Percentiles rank a stretch among this genome's conserved stretches.
Conservation (phyloP, 306 rosid genomes). For the Urtica urens region DNA sequence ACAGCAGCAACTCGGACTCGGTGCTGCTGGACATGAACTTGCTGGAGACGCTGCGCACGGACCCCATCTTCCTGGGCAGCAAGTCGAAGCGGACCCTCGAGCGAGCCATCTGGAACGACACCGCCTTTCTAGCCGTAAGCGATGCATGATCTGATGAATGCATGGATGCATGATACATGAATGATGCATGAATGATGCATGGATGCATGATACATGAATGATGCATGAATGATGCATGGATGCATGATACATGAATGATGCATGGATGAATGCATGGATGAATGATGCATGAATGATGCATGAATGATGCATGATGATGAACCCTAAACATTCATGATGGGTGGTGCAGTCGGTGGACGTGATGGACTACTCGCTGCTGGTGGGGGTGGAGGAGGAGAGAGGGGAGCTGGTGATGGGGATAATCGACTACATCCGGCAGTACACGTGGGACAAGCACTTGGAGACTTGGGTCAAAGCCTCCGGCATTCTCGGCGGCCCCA, state of each 20-base stretch:
- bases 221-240: no score
- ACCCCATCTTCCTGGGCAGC: slow-evolving; percentile 94
- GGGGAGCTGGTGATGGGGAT: slow-evolving; percentile 89
- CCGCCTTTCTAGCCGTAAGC: slow-evolving; percentile 78
- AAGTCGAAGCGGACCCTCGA: slow-evolving; percentile 87
- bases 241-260: no score
- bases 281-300: no score
- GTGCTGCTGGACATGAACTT: slow-evolving; percentile 89
- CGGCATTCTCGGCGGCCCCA: slow-evolving; percentile 89
- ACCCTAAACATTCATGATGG: no score
- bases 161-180: no score
- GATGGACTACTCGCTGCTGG: slow-evolving; percentile 93
- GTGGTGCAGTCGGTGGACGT: slow-evolving; percentile 75
- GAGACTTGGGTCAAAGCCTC: slow-evolving; percentile 96
- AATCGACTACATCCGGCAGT: slow-evolving; percentile 95
- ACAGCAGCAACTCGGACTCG: slow-evolving; percentile 76
- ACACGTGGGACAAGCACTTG: slow-evolving; percentile 99
- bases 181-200: no score
- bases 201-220: no score
- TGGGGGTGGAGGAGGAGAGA: slow-evolving; percentile 85
- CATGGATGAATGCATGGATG: no score
- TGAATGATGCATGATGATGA: no score
- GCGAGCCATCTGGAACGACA: slow-evolving; percentile 94
- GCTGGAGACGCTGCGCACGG: slow-evolving; percentile 74
- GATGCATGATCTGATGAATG: no score